Evolutionary conservation across 495 filamentous ascomycete genomes (phyloP), one percentile per base, ranked within the genome.

Genomic region (Penicillium pulvis): DNA sequence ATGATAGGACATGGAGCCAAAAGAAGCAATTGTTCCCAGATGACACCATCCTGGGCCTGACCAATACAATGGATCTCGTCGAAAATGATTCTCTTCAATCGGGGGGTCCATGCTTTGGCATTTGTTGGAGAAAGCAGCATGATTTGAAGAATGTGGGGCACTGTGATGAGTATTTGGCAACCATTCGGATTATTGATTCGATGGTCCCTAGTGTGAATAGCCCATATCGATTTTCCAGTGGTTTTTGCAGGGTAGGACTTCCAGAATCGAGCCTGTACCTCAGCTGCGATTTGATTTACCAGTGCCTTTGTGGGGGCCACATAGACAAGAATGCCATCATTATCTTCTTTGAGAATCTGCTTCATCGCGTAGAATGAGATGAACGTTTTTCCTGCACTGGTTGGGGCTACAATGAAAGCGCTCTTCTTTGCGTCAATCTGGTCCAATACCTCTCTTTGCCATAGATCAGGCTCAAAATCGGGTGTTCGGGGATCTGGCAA

Each of bases 61-160:
- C 89, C 88, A 54, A 92, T 91, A 16, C 80, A 90, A 67, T 93
- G 90, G n/a, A 92, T 83, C 71, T 92, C 90, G 59, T 93, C 90
- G 55, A 92, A 92, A 36, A 92, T 92, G 63, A 93, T 91, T 14
- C 87, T 77, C 55, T 81, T 87, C 5, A 93, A 77, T 53, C 85
- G 71, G 3, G 74, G 72, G 2, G 89, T 80, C 86, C 88, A 93
- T 4, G 84, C 75, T 23, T 80, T 82, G 20, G 88, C 87, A 62
- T 91, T 89, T 0, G 10, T 74, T 0, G 90, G 87, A 0, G 85
- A 75, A 3, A 93, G 73, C 2, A 92, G 75, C 87, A 93, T 90
- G 53, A 88, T 92, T 59, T 91, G 89, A 16, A 93, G 76, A 36
- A 93, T 86, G 64, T 89, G 83, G 0, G 90, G 90, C 0, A 93